A percentile compares a stretch with the other conserved stretches of the same genome.
These are phyloP conservation scores for Boletus speciosus DNA, from an alignment of 768 basidiomycete species.

Conservation along the genomic window DNA sequence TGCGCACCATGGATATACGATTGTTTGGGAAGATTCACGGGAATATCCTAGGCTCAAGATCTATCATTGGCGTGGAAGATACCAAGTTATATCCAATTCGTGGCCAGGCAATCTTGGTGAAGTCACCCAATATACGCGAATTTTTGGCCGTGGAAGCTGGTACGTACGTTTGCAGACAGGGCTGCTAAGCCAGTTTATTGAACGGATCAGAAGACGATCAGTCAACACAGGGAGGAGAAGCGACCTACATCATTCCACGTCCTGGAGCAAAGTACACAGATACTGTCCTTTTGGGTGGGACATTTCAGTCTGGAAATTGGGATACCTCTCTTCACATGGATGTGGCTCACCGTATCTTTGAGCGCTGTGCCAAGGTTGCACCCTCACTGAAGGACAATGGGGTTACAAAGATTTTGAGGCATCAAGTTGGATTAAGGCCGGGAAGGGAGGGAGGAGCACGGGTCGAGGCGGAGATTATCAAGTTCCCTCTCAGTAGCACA, in stretches of 20 bases:
- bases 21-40: not conserved
- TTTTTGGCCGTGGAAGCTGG: slow-evolving; percentile 26
- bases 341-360: slow-evolving; percentile 44
- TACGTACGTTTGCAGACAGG: slow-evolving; percentile 10
- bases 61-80: slow-evolving; percentile 81
- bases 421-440: slow-evolving; percentile 61
- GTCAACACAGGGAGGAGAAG: slow-evolving; percentile 23
- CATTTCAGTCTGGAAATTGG: slow-evolving; percentile 47
- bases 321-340: slow-evolving; percentile 45
- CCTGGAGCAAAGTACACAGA: slow-evolving; percentile 42
- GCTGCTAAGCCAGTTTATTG: not conserved
- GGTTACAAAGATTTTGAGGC: slow-evolving; percentile 42
- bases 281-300: slow-evolving; percentile 55
- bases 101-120: slow-evolving; percentile 78
- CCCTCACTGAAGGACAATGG: slow-evolving; percentile 33
- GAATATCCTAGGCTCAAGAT: slow-evolving; percentile 50
- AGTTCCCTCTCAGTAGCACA: slow-evolving; percentile 30
- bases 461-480: slow-evolving; percentile 46
- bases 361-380: slow-evolving; percentile 39
- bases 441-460: slow-evolving; percentile 53
- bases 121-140: slow-evolving; percentile 58
- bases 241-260: slow-evolving; percentile 63
- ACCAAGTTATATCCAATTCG: slow-evolving; percentile 68
- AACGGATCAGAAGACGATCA: slow-evolving; percentile 12
- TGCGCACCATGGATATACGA: slow-evolving; percentile 17